These are phyloP conservation scores for Choiromyces venosus DNA, from an alignment of 495 filamentous ascomycete genomes.

Conservation along the genomic window DNA sequence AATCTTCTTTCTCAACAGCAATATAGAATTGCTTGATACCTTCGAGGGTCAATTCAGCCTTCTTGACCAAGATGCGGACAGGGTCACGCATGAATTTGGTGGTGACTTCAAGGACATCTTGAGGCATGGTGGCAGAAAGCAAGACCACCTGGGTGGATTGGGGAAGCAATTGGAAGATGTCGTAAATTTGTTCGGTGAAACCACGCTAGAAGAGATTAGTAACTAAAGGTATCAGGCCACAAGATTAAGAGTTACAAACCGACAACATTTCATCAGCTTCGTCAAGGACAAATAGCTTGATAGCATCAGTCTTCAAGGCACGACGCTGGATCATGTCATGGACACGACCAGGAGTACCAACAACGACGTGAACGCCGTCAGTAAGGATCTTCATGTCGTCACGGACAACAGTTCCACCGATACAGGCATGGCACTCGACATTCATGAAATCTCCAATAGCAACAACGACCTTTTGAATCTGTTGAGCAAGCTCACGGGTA, in stretches of 20 bases:
- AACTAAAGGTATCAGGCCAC: background rate
- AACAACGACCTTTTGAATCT: conserved; percentile 98
- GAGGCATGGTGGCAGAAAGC: conserved; percentile 93
- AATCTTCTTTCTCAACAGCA: conserved; percentile 99
- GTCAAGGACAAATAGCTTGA: conserved; percentile 99
- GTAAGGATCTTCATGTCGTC: conserved; percentile 96
- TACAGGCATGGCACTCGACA: conserved; percentile 98
- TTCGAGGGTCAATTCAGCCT: conserved; percentile 96
- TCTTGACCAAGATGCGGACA: conserved; percentile 98
- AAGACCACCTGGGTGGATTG: conserved; percentile 97
- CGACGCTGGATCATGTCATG: conserved; percentile 98
- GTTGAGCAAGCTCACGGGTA: conserved; percentile 94
- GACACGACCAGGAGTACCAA: conserved; percentile 94
- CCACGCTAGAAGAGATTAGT: conserved; percentile 58
- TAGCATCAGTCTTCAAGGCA: conserved; percentile 84
- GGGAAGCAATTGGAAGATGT: conserved; percentile 96
- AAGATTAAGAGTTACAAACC: conserved; percentile 50
- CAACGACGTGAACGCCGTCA: conserved; percentile 92
- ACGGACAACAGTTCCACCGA: conserved; percentile 94
- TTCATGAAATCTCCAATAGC: conserved; percentile 99
- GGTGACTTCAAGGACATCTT: conserved; percentile 98
- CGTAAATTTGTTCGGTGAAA: conserved; percentile 99
- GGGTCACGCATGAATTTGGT: conserved; percentile 99
- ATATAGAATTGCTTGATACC: conserved; percentile 99
- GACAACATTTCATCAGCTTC: conserved; percentile 99